Evolutionary conservation across 768 basidiomycete genomes (phyloP).

Genomic region (Sporobolomyces phaffii): DNA sequence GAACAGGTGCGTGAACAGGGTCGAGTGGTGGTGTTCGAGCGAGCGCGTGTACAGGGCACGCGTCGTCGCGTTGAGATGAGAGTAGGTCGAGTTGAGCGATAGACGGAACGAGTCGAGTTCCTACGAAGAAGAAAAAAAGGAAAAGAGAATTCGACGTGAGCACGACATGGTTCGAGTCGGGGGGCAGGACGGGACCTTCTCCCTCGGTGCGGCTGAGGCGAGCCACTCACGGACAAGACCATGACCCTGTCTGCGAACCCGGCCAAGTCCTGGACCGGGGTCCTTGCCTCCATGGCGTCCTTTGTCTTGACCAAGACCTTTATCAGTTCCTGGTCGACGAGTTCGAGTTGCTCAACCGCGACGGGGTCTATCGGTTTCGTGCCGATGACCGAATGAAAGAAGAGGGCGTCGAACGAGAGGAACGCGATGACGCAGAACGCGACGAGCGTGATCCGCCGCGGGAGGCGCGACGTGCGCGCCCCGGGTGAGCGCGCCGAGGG

Average conservation of each 20-base stretch:
- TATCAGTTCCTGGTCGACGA: slow-evolving; percentile 18
- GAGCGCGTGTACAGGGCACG: slow-evolving; percentile 28
- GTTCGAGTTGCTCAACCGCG: not conserved
- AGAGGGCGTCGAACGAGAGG: slow-evolving; percentile 15
- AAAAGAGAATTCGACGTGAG: not conserved
- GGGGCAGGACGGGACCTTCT: too few relatives aligned
- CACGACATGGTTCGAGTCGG: too few relatives aligned
- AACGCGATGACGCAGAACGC: not conserved
- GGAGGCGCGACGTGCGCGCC: not conserved
- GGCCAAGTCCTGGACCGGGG: slow-evolving; percentile 4
- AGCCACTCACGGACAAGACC: slow-evolving; percentile 18
- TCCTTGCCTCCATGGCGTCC: slow-evolving; percentile 23
- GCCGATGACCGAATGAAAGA: not conserved
- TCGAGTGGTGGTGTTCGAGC: slow-evolving; percentile 23
- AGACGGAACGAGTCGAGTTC: slow-evolving; percentile 21
- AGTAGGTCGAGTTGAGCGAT: slow-evolving; percentile 12
- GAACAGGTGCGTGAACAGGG: slow-evolving; percentile 28
- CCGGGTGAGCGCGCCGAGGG: not conserved
- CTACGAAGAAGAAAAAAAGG: not conserved
- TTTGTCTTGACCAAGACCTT: slow-evolving; percentile 25
- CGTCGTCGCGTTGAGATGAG: slow-evolving; percentile 21
- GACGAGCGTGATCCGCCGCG: not conserved
- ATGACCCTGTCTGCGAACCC: slow-evolving; percentile 14
- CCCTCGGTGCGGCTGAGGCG: too few relatives aligned
- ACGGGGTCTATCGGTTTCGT: not conserved